Conservation (phyloP, 1,284 basidiomycete genomes). For the Leucoagaricus sp. region DNA sequence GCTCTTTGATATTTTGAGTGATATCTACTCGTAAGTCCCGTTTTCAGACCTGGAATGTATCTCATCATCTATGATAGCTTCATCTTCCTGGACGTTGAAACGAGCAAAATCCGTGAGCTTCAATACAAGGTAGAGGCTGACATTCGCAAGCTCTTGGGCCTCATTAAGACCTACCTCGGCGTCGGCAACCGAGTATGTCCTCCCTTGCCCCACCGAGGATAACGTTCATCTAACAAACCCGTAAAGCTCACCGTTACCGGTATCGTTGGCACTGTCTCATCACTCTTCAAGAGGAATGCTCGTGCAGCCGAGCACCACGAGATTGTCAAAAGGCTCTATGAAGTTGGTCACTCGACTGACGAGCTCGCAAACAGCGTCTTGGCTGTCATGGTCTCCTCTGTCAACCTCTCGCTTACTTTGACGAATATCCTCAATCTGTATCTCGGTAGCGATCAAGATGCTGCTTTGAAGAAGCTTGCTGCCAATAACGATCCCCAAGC, state of each 20-base stretch:
- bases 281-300: slow-evolving; percentile 48
- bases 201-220: not conserved
- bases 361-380: slow-evolving; percentile 68
- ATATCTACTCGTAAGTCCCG: slow-evolving; percentile 64
- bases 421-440: slow-evolving; percentile 58
- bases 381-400: slow-evolving; percentile 68
- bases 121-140: slow-evolving; percentile 51
- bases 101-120: slow-evolving; percentile 54
- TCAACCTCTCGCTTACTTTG: slow-evolving; percentile 66
- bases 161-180: slow-evolving; percentile 53
- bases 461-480: slow-evolving; percentile 40
- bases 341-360: slow-evolving; percentile 54
- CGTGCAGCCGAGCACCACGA: slow-evolving; percentile 47
- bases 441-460: slow-evolving; percentile 47
- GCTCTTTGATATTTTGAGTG: slow-evolving; percentile 63
- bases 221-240: not conserved
- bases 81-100: slow-evolving; percentile 72
- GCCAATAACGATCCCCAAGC: slow-evolving; percentile 36
- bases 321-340: slow-evolving; percentile 56
- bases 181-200: slow-evolving; percentile 32
- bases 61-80: slow-evolving; percentile 40
- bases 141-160: slow-evolving; percentile 50
- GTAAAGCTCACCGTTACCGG: slow-evolving; percentile 51
- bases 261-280: slow-evolving; percentile 45
- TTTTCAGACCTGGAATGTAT: not conserved